Base-by-base conservation (phyloP, 306 rosid genomes). In the Vigna mungo region DNA sequence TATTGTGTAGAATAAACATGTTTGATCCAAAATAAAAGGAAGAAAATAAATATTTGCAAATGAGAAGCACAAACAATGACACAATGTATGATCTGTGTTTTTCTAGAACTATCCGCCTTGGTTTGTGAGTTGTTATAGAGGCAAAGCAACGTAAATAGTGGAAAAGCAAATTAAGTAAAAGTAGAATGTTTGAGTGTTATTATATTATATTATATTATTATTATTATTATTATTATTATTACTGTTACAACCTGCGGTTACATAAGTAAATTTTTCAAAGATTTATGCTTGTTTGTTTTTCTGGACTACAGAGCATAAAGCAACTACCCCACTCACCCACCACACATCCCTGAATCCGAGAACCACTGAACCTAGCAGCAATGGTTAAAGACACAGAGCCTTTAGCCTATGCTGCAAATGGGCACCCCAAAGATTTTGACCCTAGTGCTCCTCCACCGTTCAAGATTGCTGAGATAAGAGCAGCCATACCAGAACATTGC, bases 381-480 rank as follows among this genome's bases (percentile, higher is more conserved):
- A 81, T 81, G 84, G 80, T 4, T 41, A 39, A 34, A 39, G 65
- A 52, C 47, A 20, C 25, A 25, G 16, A 49, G 54, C 13, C 46
- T 51, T 39, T 52, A 30, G 27, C 46, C 17, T 7, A 76, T 7
- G 56, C 48, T 66, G 25, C n/a, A 13, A 81, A 75, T 67, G 80
- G 72, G 0, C 12, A 66, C 53, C 18, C 5, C 2, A 66, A 43
- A 11, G n/a, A 68, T 80, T 95, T 95, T 61, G 97, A 95, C 82
- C 94, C 97, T 8, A 81, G 90, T 71, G 92, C 89, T 47, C 96
- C 97, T 44, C 99, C 99, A 16, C 97, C 97, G 0, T 95, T 95
- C 30, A 88, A 84, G 78, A 89, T 95, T 16, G 89, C 91, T 5
- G 97, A 92, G 47, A 92, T 95, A 81, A 87, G 99, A 51, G 93